Percentiles rank a stretch among this genome's conserved stretches.
These are phyloP conservation scores for Trichoderma polysporum DNA, from an alignment of 2,329 filamentous ascomycete genomes.

Conservation along the genomic window DNA sequence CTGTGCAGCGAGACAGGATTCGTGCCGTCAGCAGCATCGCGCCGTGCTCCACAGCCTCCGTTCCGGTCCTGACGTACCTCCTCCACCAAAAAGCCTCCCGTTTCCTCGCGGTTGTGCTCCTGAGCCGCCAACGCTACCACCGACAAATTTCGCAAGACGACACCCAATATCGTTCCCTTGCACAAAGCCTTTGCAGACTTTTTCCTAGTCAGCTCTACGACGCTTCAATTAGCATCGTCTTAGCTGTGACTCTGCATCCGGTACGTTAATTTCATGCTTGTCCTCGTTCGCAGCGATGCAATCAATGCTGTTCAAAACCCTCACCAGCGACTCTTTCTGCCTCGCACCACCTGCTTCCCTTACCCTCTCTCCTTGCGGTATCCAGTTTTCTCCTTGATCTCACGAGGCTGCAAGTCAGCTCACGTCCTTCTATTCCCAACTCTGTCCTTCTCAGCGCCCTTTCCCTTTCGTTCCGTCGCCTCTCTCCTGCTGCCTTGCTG, in stretches of 20 bases:
- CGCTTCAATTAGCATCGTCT: conserved; percentile 2
- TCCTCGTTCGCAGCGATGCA: not conserved
- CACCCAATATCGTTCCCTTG: not conserved
- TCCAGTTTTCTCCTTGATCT: not conserved
- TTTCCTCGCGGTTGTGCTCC: conserved; percentile 17
- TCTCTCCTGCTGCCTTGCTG: conserved; percentile 13
- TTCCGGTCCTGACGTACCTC: conserved; percentile 23
- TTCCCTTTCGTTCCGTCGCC: conserved; percentile 2
- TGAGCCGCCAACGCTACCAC: conserved; percentile 17
- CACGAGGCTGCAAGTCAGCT: not conserved
- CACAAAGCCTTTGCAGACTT: not conserved
- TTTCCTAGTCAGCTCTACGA: not conserved
- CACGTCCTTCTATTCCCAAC: not conserved
- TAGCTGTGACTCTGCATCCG: not conserved
- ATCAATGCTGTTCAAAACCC: conserved; percentile 7
- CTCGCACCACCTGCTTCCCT: not conserved
- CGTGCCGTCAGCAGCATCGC: conserved; percentile 21
- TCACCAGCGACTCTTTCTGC: conserved; percentile 4
- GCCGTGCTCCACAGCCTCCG: conserved; percentile 22
- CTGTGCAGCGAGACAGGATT: conserved; percentile 14
- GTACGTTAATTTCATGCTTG: conserved; percentile 1
- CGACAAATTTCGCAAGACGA: conserved; percentile 15
- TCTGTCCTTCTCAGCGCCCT: not conserved
- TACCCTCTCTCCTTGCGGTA: not conserved
- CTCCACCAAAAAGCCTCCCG: conserved; percentile 22